These are phyloP conservation scores for Cornus kousa DNA, from an alignment of 148 eudicot genomes.

Conservation along the genomic window DNA sequence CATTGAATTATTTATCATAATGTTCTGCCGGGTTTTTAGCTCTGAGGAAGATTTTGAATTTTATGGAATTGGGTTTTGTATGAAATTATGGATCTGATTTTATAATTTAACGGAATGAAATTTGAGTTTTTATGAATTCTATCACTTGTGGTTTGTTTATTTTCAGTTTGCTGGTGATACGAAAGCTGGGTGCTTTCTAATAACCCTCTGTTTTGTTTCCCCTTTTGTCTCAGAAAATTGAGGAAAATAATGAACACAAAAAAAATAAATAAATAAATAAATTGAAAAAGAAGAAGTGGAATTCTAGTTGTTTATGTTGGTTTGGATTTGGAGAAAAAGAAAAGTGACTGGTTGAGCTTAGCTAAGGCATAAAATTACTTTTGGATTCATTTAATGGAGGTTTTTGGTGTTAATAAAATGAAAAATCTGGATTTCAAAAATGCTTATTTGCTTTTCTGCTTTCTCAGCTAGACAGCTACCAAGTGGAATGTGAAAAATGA, in stretches of 20 bases:
- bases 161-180: not conserved
- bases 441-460: too few species aligned
- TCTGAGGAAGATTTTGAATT: not conserved
- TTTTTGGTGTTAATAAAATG: not conserved
- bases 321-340: too few species aligned
- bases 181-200: not conserved
- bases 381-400: not conserved
- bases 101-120: not conserved
- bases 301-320: too few species aligned
- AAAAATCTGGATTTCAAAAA: not conserved
- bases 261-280: too few species aligned
- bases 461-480: not conserved
- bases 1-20: conserved; percentile 17
- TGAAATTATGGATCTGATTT: not conserved
- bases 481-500: not conserved
- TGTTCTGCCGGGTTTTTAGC: not conserved
- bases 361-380: too few species aligned
- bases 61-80: not conserved
- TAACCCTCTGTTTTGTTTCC: not conserved
- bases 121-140: not conserved
- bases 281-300: too few species aligned
- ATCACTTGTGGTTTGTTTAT: not conserved
- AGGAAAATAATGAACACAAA: not conserved
- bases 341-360: not conserved
- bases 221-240: too few species aligned